Conservation (phyloP, 106 monocot species). For the Alisma plantagoaquatica region DNA sequence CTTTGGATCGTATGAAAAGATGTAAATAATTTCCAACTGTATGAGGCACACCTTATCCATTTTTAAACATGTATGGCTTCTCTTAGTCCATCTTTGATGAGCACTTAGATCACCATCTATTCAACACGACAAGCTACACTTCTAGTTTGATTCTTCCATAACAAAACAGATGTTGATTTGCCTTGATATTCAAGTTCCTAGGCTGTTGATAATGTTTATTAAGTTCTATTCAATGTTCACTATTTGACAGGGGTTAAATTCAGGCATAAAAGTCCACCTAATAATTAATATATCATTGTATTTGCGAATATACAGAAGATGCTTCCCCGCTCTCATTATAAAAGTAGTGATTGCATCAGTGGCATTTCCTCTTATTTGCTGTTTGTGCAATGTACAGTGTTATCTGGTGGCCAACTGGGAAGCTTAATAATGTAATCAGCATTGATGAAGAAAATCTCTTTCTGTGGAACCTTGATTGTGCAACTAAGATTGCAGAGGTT, state of each 20-base stretch:
- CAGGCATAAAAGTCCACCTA: no score
- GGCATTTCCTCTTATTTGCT: neutral
- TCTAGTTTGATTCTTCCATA: no score
- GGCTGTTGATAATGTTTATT: no score
- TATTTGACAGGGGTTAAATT: no score
- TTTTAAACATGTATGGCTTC: neutral
- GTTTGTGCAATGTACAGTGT: conserved; percentile 31
- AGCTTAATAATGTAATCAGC: conserved; percentile 83
- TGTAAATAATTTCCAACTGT: neutral
- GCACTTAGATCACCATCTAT: no score
- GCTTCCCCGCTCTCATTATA: neutral
- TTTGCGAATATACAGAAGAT: neutral
- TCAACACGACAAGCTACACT: no score
- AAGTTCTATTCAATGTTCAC: no score
- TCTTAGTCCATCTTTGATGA: no score
- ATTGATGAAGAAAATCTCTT: conserved; percentile 97
- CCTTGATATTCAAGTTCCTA: no score
- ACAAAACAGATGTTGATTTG: no score
- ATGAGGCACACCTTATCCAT: neutral
- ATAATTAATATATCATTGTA: neutral
- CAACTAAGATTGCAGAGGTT: conserved; percentile 77
- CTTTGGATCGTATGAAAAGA: neutral
- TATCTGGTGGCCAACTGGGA: conserved; percentile 96
- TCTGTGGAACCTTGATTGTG: conserved; percentile 80
- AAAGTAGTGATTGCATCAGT: neutral